phyloP scores from a whole-genome alignment of 352 stramenopile genomes.

The Albugo candida region DNA sequence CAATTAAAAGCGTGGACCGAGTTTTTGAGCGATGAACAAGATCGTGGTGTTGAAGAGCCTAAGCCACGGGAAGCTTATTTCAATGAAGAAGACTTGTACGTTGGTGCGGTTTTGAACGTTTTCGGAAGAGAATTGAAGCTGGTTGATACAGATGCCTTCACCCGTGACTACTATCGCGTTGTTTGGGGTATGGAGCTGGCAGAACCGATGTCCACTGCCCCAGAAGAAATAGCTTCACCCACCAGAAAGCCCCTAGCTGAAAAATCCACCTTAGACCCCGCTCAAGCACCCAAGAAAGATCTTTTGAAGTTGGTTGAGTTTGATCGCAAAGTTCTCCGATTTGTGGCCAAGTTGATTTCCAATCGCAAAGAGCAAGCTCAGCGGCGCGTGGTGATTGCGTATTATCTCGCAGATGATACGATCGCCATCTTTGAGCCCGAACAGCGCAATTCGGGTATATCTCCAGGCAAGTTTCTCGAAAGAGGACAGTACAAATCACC shows the following conservation, averaged over 20 bases:
- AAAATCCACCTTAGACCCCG: constrained; percentile 39
- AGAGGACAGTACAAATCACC: constrained; percentile 44
- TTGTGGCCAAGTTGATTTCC: constrained; percentile 45
- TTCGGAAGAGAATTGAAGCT: constrained; percentile 44
- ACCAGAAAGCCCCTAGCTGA: constrained; percentile 39
- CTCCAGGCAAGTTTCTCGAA: constrained; percentile 76
- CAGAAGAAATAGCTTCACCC: constrained; percentile 25
- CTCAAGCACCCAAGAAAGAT: constrained; percentile 51
- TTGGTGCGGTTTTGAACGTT: constrained; percentile 47
- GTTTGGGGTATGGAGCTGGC: constrained; percentile 33
- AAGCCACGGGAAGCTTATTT: constrained; percentile 43
- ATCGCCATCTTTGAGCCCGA: constrained; percentile 56
- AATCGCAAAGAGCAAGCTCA: constrained; percentile 54
- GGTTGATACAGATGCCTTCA: constrained; percentile 64
- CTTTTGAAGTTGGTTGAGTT: constrained; percentile 65
- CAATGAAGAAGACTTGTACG: constrained; percentile 37
- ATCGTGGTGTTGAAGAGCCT: constrained; percentile 55
- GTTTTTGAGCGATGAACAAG: constrained; percentile 46
- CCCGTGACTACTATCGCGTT: constrained; percentile 51
- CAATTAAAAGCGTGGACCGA: constrained; percentile 49
- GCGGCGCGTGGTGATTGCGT: constrained; percentile 64
- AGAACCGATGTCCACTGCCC: constrained; percentile 17
- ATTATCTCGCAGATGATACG: constrained; percentile 69
- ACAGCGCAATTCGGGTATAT: constrained; percentile 52
- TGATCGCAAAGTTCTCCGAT: constrained; percentile 60